Percentiles rank a stretch among this genome's conserved stretches.
phyloP scores from a whole-genome alignment of 2,329 filamentous ascomycete genomes.

The Botryotinia calthae region DNA sequence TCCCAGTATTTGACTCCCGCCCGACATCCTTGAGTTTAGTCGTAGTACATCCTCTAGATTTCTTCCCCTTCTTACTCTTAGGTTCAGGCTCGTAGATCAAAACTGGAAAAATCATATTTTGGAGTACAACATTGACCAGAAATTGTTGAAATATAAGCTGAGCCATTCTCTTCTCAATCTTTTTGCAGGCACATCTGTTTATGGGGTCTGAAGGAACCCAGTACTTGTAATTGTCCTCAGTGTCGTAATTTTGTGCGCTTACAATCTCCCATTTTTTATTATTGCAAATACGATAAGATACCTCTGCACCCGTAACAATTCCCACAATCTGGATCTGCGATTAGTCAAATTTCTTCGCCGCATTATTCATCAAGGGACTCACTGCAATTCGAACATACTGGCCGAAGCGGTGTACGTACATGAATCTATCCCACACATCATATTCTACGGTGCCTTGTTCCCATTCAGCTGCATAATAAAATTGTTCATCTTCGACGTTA shows the following conservation, averaged over 20 bases:
- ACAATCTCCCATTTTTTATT: neutral
- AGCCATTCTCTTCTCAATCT: neutral
- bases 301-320: neutral
- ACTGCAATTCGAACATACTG: neutral
- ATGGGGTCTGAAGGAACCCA: neutral
- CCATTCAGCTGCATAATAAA: neutral
- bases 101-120: neutral
- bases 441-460: accelerated
- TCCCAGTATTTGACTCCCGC: neutral
- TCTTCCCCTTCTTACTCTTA: neutral
- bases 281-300: neutral
- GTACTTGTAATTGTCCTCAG: accelerated
- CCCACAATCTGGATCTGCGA: neutral
- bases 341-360: neutral
- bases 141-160: neutral
- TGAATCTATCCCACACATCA: accelerated
- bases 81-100: neutral
- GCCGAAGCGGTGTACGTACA: neutral
- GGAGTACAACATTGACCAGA: neutral
- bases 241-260: neutral
- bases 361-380: neutral
- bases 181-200: neutral
- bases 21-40: neutral
- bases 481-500: neutral
- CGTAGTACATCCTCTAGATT: neutral